Conservation (phyloP, 2,329 filamentous ascomycete genomes). For the Thielaviopsis ethacetica region DNA sequence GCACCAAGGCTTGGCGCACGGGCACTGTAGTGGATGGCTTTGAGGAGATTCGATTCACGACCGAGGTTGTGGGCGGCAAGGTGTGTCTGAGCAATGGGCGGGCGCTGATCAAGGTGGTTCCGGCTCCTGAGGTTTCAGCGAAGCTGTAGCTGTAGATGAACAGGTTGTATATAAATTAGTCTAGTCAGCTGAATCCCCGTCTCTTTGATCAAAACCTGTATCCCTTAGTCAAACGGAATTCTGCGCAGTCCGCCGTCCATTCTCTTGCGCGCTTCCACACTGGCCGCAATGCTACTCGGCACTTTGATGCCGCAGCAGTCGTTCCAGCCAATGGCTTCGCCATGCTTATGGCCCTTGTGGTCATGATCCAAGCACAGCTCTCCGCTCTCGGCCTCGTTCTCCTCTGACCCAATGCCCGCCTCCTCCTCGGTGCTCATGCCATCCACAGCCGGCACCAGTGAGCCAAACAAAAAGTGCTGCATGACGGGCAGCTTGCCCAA, state of each 20-base stretch:
- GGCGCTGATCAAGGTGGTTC: slow-evolving; percentile 52
- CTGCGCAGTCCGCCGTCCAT: slow-evolving; percentile 47
- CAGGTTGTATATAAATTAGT: background rate
- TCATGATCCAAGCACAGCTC: slow-evolving; percentile 40
- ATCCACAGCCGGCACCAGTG: slow-evolving; percentile 60
- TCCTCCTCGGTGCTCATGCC: slow-evolving; percentile 59
- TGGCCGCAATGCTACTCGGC: slow-evolving; percentile 81
- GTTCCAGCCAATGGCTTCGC: slow-evolving; percentile 60
- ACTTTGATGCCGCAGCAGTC: slow-evolving; percentile 98
- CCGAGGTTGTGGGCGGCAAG: slow-evolving; percentile 64
- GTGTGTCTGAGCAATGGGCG: slow-evolving; percentile 76
- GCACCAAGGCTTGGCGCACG: slow-evolving; percentile 66
- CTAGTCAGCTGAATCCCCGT: background rate
- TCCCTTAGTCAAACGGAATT: slow-evolving; percentile 76
- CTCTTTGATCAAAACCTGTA: too few species aligned
- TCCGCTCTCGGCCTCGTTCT: slow-evolving; percentile 36
- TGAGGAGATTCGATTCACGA: slow-evolving; percentile 72
- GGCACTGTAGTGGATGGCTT: slow-evolving; percentile 46
- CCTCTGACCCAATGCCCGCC: slow-evolving; percentile 27
- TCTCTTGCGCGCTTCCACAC: slow-evolving; percentile 71
- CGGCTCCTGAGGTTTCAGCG: background rate
- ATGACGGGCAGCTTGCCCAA: slow-evolving; percentile 88
- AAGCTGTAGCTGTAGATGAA: slow-evolving; percentile 45
- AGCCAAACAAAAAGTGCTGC: slow-evolving; percentile 95
- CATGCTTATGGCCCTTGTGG: slow-evolving; percentile 38